Evolutionary conservation across 345 rosid species (phyloP).

Genomic region (Gossypium longicalyx): DNA sequence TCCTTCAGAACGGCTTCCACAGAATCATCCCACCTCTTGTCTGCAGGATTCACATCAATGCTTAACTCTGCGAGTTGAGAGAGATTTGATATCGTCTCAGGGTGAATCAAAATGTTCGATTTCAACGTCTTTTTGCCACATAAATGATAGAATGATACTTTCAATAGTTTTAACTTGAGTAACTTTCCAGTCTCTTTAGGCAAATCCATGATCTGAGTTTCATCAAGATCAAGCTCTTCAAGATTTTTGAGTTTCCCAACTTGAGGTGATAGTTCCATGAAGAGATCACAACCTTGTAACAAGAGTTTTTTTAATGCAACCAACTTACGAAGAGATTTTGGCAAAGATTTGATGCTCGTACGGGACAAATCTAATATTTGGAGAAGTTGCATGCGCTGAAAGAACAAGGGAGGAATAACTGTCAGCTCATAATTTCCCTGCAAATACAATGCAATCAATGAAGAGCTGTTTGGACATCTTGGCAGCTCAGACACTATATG

Average conservation of each 20-base stretch:
- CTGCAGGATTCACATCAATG: slow-evolving; percentile 17
- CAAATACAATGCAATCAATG: not conserved
- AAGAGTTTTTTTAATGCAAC: slow-evolving; percentile 22
- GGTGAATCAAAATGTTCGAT: slow-evolving; percentile 6
- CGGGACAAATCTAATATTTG: slow-evolving; percentile 24
- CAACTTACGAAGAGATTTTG: slow-evolving; percentile 23
- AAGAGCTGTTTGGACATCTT: slow-evolving; percentile 9
- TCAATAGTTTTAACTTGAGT: slow-evolving; percentile 10
- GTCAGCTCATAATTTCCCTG: slow-evolving; percentile 23
- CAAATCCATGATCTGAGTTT: slow-evolving; percentile 12
- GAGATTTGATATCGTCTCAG: slow-evolving; percentile 14
- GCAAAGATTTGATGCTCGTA: slow-evolving; percentile 23
- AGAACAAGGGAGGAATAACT: slow-evolving; percentile 18
- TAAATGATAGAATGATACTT: slow-evolving; percentile 19
- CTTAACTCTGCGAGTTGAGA: slow-evolving; percentile 14
- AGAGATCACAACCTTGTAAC: slow-evolving; percentile 19
- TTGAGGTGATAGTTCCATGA: slow-evolving; percentile 20
- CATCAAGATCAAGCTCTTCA: slow-evolving; percentile 29
- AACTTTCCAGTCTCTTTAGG: slow-evolving; percentile 4
- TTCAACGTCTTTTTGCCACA: not conserved
- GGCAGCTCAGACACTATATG: slow-evolving; percentile 8
- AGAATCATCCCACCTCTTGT: slow-evolving; percentile 19
- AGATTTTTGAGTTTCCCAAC: slow-evolving; percentile 25
- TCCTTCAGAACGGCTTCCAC: slow-evolving; percentile 14
- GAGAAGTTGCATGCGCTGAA: slow-evolving; percentile 18